Conservation (phyloP, 2,329 filamentous ascomycete genomes). For the Emydomyces testavorans region DNA sequence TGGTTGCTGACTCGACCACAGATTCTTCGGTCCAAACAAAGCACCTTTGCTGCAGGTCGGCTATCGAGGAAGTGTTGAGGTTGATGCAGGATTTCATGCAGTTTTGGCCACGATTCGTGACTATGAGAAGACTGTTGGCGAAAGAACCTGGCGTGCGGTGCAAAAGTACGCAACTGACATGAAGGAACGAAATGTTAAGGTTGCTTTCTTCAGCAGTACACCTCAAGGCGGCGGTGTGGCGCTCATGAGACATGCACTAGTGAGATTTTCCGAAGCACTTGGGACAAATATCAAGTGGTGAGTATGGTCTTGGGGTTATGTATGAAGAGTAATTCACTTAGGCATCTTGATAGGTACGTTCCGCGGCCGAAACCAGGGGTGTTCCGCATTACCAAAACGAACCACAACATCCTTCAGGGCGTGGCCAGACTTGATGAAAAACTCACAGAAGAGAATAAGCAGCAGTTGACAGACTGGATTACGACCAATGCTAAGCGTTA, state of each 20-base stretch:
- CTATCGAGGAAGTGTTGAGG: conserved; percentile 56
- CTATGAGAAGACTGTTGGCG: conserved; percentile 50
- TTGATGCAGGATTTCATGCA: conserved; percentile 55
- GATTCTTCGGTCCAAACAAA: conserved; percentile 60
- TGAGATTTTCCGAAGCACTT: conserved; percentile 56
- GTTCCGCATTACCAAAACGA: conserved; percentile 74
- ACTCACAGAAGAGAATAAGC: conserved; percentile 52
- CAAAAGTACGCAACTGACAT: conserved; percentile 53
- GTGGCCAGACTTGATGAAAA: conserved; percentile 55
- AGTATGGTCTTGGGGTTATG: conserved; percentile 29
- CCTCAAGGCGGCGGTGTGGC: conserved; percentile 75
- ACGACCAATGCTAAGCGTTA: conserved; percentile 60
- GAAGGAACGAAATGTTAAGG: conserved; percentile 51
- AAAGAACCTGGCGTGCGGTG: conserved; percentile 54
- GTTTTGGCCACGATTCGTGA: conserved; percentile 47
- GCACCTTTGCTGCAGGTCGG: conserved; percentile 57
- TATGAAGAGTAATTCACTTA: conserved; percentile 21
- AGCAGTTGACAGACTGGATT: conserved; percentile 59
- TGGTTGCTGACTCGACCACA: conserved; percentile 23
- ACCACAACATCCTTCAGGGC: conserved; percentile 80
- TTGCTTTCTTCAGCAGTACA: conserved; percentile 70
- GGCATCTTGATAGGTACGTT: conserved; percentile 44
- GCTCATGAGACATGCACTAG: conserved; percentile 67
- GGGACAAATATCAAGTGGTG: conserved; percentile 65
- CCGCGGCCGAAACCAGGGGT: conserved; percentile 69